Evolutionary conservation across 805 yeast species (phyloP).

Genomic region (Vanderwaltozyma polyspora): DNA sequence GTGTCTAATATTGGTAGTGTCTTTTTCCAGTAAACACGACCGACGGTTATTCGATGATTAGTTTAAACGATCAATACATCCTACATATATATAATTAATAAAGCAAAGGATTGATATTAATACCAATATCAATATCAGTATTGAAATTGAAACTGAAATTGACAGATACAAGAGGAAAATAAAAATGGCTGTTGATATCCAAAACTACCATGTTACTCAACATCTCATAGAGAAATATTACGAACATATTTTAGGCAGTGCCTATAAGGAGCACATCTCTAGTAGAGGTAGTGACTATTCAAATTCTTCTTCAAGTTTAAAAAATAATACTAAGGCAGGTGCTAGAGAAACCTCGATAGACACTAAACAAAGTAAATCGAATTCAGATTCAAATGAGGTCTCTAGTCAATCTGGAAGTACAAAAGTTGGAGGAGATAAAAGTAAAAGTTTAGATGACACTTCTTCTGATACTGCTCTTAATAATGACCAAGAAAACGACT

Average conservation of each 20-base stretch:
- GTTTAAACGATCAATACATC: too few relatives aligned
- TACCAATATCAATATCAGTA: too few relatives aligned
- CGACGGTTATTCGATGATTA: too few relatives aligned
- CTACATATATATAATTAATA: too few relatives aligned
- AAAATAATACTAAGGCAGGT: neutral
- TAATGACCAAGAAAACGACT: too few relatives aligned
- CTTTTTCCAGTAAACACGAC: too few relatives aligned
- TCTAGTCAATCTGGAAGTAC: neutral
- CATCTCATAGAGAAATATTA: constrained; percentile 15
- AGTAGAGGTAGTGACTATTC: neutral
- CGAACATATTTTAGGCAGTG: constrained; percentile 4
- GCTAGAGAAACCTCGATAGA: neutral
- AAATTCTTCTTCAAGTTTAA: neutral
- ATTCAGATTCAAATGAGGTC: neutral
- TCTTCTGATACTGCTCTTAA: too few relatives aligned
- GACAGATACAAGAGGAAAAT: too few relatives aligned
- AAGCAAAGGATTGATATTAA: too few relatives aligned
- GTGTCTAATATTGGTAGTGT: too few relatives aligned
- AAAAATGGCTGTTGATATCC: neutral
- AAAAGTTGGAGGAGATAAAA: neutral
- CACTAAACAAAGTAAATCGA: neutral
- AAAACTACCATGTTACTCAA: constrained; percentile 17
- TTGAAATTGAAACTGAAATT: too few relatives aligned
- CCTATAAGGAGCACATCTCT: neutral
- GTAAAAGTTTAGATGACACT: too few relatives aligned